Conservation (phyloP, 2,329 filamentous ascomycete genomes). For the Penicillium glabrum region DNA sequence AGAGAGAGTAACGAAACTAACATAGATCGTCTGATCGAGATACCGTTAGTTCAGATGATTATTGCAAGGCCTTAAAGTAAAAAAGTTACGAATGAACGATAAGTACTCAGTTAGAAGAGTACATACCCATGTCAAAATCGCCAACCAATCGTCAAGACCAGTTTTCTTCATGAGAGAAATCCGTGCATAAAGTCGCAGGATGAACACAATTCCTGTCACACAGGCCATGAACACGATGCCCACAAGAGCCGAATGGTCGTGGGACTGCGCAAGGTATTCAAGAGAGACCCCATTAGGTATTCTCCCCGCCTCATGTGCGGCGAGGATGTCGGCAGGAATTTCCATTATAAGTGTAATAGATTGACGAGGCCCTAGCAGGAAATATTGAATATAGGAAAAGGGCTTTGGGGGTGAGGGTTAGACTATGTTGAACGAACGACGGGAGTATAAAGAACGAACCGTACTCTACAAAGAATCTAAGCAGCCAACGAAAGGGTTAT, state of each 20-base stretch:
- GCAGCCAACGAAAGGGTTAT: too few relatives aligned
- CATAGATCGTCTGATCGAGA: constrained; percentile 31
- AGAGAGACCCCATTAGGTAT: constrained; percentile 27
- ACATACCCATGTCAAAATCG: constrained; percentile 48
- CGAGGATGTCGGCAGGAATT: constrained; percentile 29
- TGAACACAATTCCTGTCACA: constrained; percentile 33
- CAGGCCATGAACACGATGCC: constrained; percentile 31
- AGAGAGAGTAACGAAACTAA: constrained; percentile 46
- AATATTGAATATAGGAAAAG: not conserved
- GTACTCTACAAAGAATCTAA: not conserved
- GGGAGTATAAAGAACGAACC: not conserved
- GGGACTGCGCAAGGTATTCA: constrained; percentile 28
- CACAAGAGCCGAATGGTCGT: constrained; percentile 26
- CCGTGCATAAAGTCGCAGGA: constrained; percentile 49
- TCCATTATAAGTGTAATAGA: constrained; percentile 16
- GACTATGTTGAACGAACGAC: constrained; percentile 3
- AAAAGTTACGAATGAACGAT: too few relatives aligned
- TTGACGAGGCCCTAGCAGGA: not conserved
- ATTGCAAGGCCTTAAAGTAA: not conserved
- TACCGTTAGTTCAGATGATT: not conserved
- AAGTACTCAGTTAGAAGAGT: not conserved
- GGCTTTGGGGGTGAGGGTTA: not conserved
- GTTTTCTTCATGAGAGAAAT: constrained; percentile 44
- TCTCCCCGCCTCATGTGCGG: constrained; percentile 26
- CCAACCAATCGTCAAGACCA: constrained; percentile 50